Conservation (phyloP, 345 rosid genomes). For the Erysimum cheiranthoides region DNA sequence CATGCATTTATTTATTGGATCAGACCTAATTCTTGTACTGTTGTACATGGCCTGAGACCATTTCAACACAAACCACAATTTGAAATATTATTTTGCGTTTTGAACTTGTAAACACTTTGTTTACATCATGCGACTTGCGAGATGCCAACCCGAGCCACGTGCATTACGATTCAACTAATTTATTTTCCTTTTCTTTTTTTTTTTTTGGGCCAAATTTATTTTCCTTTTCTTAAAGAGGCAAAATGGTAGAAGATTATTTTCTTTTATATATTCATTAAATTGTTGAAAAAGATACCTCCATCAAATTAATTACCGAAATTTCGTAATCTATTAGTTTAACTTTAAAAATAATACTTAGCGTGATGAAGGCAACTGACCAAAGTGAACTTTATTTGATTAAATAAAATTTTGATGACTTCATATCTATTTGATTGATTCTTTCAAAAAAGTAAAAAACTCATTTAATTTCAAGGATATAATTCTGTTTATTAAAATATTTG, state of each 20-base stretch:
- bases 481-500: background rate
- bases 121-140: conserved; percentile 27
- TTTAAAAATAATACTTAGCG: conserved; percentile 23
- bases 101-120: background rate
- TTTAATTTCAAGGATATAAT: background rate
- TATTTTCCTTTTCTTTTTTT: background rate
- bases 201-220: no score
- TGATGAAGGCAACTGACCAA: conserved; percentile 13
- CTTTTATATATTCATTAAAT: background rate
- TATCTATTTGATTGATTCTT: background rate
- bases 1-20: conserved; percentile 3
- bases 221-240: background rate
- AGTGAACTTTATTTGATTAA: conserved; percentile 29
- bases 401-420: background rate
- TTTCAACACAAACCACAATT: background rate
- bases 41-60: conserved; percentile 8
- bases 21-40: background rate
- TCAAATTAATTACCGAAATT: conserved; percentile 6
- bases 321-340: background rate
- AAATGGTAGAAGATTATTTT: background rate
- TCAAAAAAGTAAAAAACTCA: background rate
- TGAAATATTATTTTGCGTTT: background rate
- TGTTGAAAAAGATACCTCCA: conserved; percentile 6
- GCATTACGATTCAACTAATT: conserved; percentile 24
- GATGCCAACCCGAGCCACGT: conserved; percentile 44